Evolutionary conservation across 2,329 filamentous ascomycete species (phyloP).

Genomic region (Fonsecaea monophora): DNA sequence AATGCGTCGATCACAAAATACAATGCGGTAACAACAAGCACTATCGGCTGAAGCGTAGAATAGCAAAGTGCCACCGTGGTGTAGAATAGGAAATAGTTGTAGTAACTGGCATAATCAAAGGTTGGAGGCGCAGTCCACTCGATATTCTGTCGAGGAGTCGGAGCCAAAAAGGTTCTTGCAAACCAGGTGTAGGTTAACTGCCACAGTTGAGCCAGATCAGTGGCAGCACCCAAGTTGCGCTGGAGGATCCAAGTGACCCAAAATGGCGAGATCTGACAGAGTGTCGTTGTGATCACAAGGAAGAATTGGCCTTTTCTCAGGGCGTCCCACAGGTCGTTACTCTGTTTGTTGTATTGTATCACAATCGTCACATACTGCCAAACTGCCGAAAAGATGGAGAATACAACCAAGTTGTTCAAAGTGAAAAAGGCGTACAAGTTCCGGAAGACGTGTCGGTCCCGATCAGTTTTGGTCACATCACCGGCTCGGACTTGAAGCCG

Average conservation of each 20-base stretch:
- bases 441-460: constrained; percentile 86
- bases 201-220: constrained; percentile 89
- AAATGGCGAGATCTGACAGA: constrained; percentile 84
- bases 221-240: constrained; percentile 88
- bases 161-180: constrained; percentile 80
- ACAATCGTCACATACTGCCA: constrained; percentile 76
- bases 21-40: constrained; percentile 81
- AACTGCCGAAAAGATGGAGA: constrained; percentile 85
- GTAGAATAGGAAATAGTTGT: constrained; percentile 98
- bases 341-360: constrained; percentile 62
- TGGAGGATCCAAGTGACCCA: constrained; percentile 95
- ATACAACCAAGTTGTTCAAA: constrained; percentile 95
- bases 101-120: constrained; percentile 96
- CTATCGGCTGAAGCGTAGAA: constrained; percentile 82
- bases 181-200: constrained; percentile 85
- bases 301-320: constrained; percentile 70
- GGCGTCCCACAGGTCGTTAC: constrained; percentile 70
- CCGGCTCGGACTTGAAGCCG: constrained; percentile 82
- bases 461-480: constrained; percentile 88
- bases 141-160: constrained; percentile 89
- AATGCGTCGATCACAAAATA: constrained; percentile 89
- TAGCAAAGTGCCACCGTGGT: constrained; percentile 87
- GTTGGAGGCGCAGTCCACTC: constrained; percentile 89
- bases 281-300: constrained; percentile 69
- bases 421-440: constrained; percentile 96